Conservation (phyloP, 1,284 basidiomycete species). For the Caloboletus firmus region DNA sequence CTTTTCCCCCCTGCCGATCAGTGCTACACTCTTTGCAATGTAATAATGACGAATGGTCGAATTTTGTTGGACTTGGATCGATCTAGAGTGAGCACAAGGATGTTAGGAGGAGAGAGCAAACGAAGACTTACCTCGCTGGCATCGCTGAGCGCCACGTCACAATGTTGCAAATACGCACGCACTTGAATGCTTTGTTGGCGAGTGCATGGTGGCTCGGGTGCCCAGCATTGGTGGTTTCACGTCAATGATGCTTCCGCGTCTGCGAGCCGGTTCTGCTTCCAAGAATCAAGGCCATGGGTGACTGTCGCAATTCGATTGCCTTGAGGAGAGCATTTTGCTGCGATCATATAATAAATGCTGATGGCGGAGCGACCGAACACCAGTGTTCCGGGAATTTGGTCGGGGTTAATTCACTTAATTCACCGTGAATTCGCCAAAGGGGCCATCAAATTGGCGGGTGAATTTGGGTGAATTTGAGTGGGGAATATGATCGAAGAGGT, state of each 20-base stretch:
- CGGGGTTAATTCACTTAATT: too few species aligned
- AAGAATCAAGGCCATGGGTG: background rate
- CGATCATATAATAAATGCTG: too few species aligned
- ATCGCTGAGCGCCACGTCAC: background rate
- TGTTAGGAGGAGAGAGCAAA: background rate
- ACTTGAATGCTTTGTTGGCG: background rate
- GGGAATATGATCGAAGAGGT: too few species aligned
- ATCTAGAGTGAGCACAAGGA: background rate
- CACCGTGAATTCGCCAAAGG: too few species aligned
- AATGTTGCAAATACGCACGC: background rate
- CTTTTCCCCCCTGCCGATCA: background rate
- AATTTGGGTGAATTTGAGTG: too few species aligned
- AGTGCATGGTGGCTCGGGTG: background rate
- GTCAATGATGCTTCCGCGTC: background rate
- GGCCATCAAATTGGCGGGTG: too few species aligned
- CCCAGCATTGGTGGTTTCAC: background rate
- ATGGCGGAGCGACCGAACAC: too few species aligned
- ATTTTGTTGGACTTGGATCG: background rate
- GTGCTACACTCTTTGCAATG: background rate
- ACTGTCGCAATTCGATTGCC: too few species aligned
- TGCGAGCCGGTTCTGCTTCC: background rate
- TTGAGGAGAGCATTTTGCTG: too few species aligned
- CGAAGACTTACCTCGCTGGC: background rate
- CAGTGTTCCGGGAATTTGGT: too few species aligned
- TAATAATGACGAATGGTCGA: background rate